Base-by-base conservation (phyloP, 2,329 filamentous ascomycete genomes). In the Phialophora chinensis region DNA sequence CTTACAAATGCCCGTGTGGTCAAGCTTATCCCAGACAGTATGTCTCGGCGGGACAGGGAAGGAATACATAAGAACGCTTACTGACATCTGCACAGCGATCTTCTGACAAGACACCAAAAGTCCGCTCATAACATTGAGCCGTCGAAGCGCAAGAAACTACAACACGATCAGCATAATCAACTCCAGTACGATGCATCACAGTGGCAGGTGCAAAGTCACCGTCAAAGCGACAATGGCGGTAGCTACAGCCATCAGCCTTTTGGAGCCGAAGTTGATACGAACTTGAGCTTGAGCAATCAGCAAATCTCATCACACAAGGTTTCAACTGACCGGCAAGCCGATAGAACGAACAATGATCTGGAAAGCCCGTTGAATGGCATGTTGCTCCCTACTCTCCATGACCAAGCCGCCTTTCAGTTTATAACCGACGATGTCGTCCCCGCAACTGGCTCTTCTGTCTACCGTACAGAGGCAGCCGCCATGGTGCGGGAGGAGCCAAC, bases 1-100 rank as follows among this genome's bases (percentile, higher is more conserved):
- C 59, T 5, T 61, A 49, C 29, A 61, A 61, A 38, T 61, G 59
- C 10, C 47, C 59, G 31, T 61, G 59, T 53, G 59, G 59, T 27
- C 44, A 44, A 29, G 44, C 59, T 20, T 61, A 49, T 33, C 44
- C 35, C 27, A 49, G 59, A 20, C 44, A 44, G 59, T 61, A 61
- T 14, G n/a, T 14, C 20, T 25, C 38, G 5, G 49, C 25, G 35
- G 35, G 31, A 29, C 6, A 31, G 25, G 11, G 2, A 12, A 49
- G 17, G 10, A 25, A 23, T 12, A 27, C 29, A 29, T 33, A n/a
- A 17, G 20, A 20, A 14, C 4, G 20, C 23, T 25, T 23, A 17
- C 23, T 29, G 25, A 23, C 47, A 11, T 23, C 23, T 1, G 23
- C 17, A 4, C 47, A 61, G 59, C 10, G 59, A 61, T 61, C 47